Percentiles rank a stretch among this genome's conserved stretches.
phyloP scores from a whole-genome alignment of 352 stramenopile species.

The Pythium scleroteichum region DNA sequence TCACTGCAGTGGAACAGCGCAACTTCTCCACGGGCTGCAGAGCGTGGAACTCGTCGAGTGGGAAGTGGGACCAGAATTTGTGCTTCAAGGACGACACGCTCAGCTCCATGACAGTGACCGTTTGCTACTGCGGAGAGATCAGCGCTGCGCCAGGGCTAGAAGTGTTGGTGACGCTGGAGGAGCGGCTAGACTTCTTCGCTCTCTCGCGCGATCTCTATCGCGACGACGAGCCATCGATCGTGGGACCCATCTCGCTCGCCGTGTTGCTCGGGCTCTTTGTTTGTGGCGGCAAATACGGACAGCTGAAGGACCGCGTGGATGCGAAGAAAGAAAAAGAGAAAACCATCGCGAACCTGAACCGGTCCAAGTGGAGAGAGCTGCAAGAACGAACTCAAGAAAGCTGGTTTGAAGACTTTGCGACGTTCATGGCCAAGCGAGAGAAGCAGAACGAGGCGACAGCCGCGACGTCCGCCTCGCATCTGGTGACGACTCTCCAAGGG shows the following conservation, averaged over 20 bases:
- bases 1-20: slow-evolving; percentile 45
- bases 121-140: slow-evolving; percentile 60
- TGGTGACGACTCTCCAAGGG: background rate
- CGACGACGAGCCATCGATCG: slow-evolving; percentile 54
- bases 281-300: slow-evolving; percentile 30
- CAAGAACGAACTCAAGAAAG: slow-evolving; percentile 36
- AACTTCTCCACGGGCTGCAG: slow-evolving; percentile 68
- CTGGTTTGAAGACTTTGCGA: slow-evolving; percentile 50
- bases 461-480: slow-evolving; percentile 11
- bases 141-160: slow-evolving; percentile 34
- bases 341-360: slow-evolving; percentile 60
- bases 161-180: slow-evolving; percentile 62
- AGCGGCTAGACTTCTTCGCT: slow-evolving; percentile 66
- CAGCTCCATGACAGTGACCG: slow-evolving; percentile 41
- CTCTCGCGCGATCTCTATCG: slow-evolving; percentile 57
- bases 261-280: slow-evolving; percentile 45
- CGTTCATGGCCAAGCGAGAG: slow-evolving; percentile 41
- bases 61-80: slow-evolving; percentile 44
- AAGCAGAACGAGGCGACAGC: slow-evolving; percentile 9
- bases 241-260: slow-evolving; percentile 39
- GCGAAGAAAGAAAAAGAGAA: slow-evolving; percentile 48
- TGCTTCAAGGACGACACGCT: slow-evolving; percentile 60
- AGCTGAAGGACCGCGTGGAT: slow-evolving; percentile 39
- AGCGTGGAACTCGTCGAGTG: slow-evolving; percentile 42
- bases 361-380: slow-evolving; percentile 64